Conservation (phyloP, 345 rosid species). For the Ricinus communis region DNA sequence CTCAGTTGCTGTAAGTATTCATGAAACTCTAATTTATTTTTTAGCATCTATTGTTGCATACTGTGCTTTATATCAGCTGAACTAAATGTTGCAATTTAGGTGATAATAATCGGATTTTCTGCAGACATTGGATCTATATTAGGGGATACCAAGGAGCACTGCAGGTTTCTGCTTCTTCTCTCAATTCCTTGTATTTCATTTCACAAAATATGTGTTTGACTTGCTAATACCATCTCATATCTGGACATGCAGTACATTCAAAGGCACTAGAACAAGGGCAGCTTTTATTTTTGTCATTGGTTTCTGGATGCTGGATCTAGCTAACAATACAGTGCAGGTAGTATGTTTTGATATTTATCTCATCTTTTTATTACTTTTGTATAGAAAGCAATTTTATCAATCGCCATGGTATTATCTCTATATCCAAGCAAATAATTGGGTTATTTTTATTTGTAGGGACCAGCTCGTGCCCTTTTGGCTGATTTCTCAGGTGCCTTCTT, state of each 20-base stretch:
- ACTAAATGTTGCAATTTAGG: conserved; percentile 71
- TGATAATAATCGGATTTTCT: conserved; percentile 93
- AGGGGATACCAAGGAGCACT: conserved; percentile 86
- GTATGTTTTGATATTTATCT: conserved; percentile 10
- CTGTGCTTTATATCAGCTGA: conserved; percentile 40
- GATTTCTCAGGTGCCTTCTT: conserved; percentile 69
- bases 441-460: conserved; percentile 57
- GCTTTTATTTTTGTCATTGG: conserved; percentile 85
- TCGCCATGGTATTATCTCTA: background rate
- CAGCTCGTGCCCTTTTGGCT: conserved; percentile 97
- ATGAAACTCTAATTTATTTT: conserved; percentile 11
- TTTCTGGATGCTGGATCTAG: conserved; percentile 98
- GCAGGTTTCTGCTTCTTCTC: conserved; percentile 58
- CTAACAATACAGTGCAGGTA: conserved; percentile 96
- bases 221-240: conserved; percentile 1
- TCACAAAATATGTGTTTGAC: background rate
- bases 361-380: background rate
- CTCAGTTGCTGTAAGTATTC: conserved; percentile 68
- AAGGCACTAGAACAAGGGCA: conserved; percentile 84
- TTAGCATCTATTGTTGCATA: conserved; percentile 8
- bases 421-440: conserved; percentile 17
- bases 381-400: background rate
- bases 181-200: conserved; percentile 23
- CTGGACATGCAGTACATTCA: conserved; percentile 64
- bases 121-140: conserved; percentile 93